Percentiles rank a stretch among this genome's conserved stretches.
These are phyloP conservation scores for Alloteropsis semialata DNA, from an alignment of 176 grass and related monocot genomes.

Conservation along the genomic window DNA sequence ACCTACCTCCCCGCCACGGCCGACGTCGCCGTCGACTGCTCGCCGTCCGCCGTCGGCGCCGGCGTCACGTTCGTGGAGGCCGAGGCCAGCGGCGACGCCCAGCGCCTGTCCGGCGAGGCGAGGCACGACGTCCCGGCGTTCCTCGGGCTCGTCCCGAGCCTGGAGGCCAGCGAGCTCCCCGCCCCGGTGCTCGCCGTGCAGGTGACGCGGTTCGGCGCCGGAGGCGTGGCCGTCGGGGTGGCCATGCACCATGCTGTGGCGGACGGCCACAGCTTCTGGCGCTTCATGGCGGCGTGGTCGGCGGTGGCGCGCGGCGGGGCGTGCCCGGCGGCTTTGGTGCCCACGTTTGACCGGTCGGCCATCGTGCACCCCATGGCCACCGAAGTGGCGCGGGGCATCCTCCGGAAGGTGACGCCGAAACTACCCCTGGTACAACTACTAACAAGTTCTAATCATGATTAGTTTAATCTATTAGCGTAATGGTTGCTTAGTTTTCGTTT, in stretches of 20 bases:
- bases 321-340: background rate
- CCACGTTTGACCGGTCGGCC: slow-evolving; percentile 22
- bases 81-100: slow-evolving; percentile 18
- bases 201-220: slow-evolving; percentile 26
- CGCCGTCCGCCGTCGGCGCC: background rate
- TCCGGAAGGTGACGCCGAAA: slow-evolving; percentile 20
- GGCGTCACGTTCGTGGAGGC: slow-evolving; percentile 33
- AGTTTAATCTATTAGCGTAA: no score
- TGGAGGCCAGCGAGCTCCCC: slow-evolving; percentile 23
- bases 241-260: slow-evolving; percentile 32
- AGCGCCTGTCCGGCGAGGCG: background rate
- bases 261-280: slow-evolving; percentile 42
- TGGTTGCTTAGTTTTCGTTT: background rate
- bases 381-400: slow-evolving; percentile 1
- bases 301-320: background rate
- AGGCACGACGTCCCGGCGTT: slow-evolving; percentile 34
- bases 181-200: slow-evolving; percentile 42
- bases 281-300: slow-evolving; percentile 45
- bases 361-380: slow-evolving; percentile 32
- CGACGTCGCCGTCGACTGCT: slow-evolving; percentile 29
- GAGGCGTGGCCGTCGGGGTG: slow-evolving; percentile 33
- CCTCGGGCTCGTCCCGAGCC: slow-evolving; percentile 22
- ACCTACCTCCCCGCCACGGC: background rate
- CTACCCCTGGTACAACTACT: background rate
- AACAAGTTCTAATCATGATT: no score